Percentiles rank a stretch among this genome's conserved stretches.
Conservation (phyloP, 768 basidiomycete genomes). For the Rhizopogon sp. region DNA sequence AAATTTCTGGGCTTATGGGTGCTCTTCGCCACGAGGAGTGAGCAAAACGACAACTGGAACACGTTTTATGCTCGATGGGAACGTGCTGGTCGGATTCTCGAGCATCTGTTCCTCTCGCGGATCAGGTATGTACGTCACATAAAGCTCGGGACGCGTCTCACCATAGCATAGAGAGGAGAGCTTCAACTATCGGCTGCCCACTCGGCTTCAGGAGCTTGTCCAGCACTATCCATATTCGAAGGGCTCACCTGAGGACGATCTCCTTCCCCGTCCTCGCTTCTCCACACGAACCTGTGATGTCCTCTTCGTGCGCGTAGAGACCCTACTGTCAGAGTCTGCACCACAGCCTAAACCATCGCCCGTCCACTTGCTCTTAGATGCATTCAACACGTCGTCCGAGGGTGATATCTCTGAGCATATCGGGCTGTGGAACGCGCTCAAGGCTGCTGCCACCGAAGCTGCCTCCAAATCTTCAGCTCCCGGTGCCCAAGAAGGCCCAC, state of each 20-base stretch:
- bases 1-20: conserved; percentile 75
- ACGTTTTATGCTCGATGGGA: conserved; percentile 76
- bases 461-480: conserved; percentile 10
- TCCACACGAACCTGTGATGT: conserved; percentile 62
- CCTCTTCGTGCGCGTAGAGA: conserved; percentile 61
- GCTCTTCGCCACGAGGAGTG: conserved; percentile 42
- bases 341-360: conserved; percentile 45
- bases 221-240: conserved; percentile 59
- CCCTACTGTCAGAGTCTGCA: conserved; percentile 36
- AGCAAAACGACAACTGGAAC: conserved; percentile 52
- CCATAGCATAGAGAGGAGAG: conserved; percentile 49
- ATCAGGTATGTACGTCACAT: conserved; percentile 47
- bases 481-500: conserved; percentile 31
- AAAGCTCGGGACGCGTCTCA: neutral
- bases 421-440: conserved; percentile 53
- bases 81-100: conserved; percentile 61
- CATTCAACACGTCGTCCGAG: conserved; percentile 40
- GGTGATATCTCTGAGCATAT: conserved; percentile 30
- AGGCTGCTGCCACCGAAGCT: conserved; percentile 32
- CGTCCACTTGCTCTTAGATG: conserved; percentile 56
- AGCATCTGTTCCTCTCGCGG: conserved; percentile 70
- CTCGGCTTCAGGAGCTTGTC: conserved; percentile 66
- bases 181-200: conserved; percentile 51
- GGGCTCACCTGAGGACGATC: conserved; percentile 31
- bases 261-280: conserved; percentile 61